Evolutionary conservation across 257 asterid genomes (phyloP).

Genomic region (Solanum medicagineum): DNA sequence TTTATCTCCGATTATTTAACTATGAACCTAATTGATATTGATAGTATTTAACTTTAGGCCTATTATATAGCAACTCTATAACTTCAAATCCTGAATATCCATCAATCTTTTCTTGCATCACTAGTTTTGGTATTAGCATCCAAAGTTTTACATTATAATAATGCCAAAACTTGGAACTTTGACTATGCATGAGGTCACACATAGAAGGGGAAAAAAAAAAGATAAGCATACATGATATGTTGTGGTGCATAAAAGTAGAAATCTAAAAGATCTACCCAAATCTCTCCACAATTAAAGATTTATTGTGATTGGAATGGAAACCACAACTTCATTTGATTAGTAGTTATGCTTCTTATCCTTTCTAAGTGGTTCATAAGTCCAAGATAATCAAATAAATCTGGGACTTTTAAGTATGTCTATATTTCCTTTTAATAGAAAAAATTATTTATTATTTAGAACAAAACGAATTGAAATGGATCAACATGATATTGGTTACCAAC

Average conservation of each 20-base stretch:
- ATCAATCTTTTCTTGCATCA: conserved; percentile 2
- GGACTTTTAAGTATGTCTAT: background rate
- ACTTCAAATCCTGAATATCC: background rate
- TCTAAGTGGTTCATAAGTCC: background rate
- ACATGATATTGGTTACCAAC: background rate
- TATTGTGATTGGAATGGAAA: background rate
- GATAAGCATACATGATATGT: background rate
- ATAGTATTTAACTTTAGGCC: background rate
- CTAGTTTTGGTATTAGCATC: conserved; percentile 3
- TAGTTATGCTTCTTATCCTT: no score
- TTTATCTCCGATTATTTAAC: background rate
- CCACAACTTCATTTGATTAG: no score
- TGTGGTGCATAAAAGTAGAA: background rate
- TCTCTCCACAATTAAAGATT: background rate
- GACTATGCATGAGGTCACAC: background rate
- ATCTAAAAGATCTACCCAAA: background rate
- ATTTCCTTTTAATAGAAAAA: background rate
- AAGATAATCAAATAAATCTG: background rate
- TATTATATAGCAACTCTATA: background rate
- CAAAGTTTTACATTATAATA: background rate
- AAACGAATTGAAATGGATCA: background rate
- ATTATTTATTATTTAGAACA: background rate
- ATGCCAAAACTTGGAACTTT: background rate
- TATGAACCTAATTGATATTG: background rate
- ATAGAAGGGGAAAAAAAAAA: background rate